Evolutionary conservation across 192 early-diverging fungal genomes (phyloP), one percentile per base, ranked within the genome.

Genomic region (Geosiphon pyriformis): DNA sequence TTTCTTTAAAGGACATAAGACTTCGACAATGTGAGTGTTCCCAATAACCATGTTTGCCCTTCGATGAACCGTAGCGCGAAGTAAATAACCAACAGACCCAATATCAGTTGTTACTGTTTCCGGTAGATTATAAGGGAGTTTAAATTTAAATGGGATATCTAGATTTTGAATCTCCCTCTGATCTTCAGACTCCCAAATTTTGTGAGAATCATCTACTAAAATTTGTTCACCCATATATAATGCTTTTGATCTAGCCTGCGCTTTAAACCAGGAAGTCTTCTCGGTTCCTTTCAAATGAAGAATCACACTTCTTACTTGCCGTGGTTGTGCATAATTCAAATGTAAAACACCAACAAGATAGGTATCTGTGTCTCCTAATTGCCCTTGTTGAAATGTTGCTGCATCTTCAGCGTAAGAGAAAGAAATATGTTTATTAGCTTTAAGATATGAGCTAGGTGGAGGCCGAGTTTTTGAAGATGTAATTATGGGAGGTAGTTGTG

Each of bases 131-230:
- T 65, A 54, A 33, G 63, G 63, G 7, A 65, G 15, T 65, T 65
- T 42, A 18, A 65, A 18, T 35, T 54, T 65, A 20, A 65, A 65
- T 23, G 63, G 63, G 17, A 65, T 54, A 29, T 65, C 63, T 26
- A 65, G n/a, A 23, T 7, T 54, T n/a, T 27, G 26, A 27, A 65
- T 29, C 18, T 27, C 50, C 17, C 20, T 12, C 0, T 6, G 11
- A 26, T 65, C 63, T 1, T 65, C 51, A 22, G 49, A 32, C 54
- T 65, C 63, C 63, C 63, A 65, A 32, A 65, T 54, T 26, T 65
- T 65, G 32, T 53, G 30, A 0, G 63, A 26, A 50, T 53, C 31
- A 37, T 65, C 50, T 10, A 54, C 63, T 8, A 65, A 37, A 26
- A 31, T 18, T 7, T 65, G 3, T 65, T 65, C 63, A 20, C 63